A percentile compares a stretch with the other conserved stretches of the same genome.
Evolutionary conservation across 257 asterid genomes (phyloP).

Genomic region (Solanum etuberosum): DNA sequence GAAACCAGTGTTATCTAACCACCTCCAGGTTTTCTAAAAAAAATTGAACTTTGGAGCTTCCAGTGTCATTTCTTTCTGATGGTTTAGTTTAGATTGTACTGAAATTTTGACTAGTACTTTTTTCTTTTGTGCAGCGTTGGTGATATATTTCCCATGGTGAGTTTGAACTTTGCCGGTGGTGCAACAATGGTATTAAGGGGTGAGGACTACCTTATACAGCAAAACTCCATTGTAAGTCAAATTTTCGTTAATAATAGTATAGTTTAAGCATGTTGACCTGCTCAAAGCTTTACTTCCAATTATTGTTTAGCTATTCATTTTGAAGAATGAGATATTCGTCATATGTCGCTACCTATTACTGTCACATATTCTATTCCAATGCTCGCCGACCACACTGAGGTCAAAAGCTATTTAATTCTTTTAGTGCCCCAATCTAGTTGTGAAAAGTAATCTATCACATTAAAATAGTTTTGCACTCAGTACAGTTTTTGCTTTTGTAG

Average conservation of each 20-base stretch:
- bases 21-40: slow-evolving; percentile 52
- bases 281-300: neutral
- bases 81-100: neutral
- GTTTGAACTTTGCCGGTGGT: slow-evolving; percentile 81
- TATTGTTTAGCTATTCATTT: neutral
- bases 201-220: slow-evolving; percentile 87
- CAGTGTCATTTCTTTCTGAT: neutral
- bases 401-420: neutral
- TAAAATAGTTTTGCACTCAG: neutral
- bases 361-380: neutral
- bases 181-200: slow-evolving; percentile 76
- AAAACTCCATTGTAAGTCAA: slow-evolving; percentile 72
- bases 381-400: neutral
- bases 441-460: neutral
- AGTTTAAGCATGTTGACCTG: neutral
- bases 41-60: neutral
- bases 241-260: neutral
- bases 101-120: neutral
- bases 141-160: slow-evolving; percentile 64
- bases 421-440: neutral
- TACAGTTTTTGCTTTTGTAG: slow-evolving; percentile 21
- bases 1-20: slow-evolving; percentile 73
- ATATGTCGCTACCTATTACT: neutral
- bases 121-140: slow-evolving; percentile 35
- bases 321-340: neutral